These are phyloP conservation scores for cucumber (Cucumis sativus) DNA, from an alignment of 306 rosid genomes.

Conservation along the genomic window Cucumber_9930_V3 NC_026659.2:30342501-30343000, in stretches of 20 bases:
- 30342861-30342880: slow-evolving; percentile 79
- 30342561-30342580: too few species aligned
- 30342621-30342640: too few species aligned
- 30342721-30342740: slow-evolving; percentile 52
- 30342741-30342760: slow-evolving; percentile 43
- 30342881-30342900: slow-evolving; percentile 57
- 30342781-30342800: background rate
- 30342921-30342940: background rate
- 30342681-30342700: slow-evolving; percentile 31
- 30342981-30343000: background rate
- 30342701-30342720: slow-evolving; percentile 45
- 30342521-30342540: too few species aligned
- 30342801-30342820: background rate
- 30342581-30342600: too few species aligned
- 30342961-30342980: background rate
- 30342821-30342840: background rate
- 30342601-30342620: too few species aligned
- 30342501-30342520: too few species aligned
- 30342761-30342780: slow-evolving; percentile 20
- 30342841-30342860: slow-evolving; percentile 51
- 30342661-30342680: background rate
- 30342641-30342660: too few species aligned
- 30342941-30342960: background rate
- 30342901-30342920: slow-evolving; percentile 13
- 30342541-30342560: too few species aligned